These are phyloP conservation scores for Trichopus zeylanicus DNA, from an alignment of 116 monocot species.

Conservation along the genomic window DNA sequence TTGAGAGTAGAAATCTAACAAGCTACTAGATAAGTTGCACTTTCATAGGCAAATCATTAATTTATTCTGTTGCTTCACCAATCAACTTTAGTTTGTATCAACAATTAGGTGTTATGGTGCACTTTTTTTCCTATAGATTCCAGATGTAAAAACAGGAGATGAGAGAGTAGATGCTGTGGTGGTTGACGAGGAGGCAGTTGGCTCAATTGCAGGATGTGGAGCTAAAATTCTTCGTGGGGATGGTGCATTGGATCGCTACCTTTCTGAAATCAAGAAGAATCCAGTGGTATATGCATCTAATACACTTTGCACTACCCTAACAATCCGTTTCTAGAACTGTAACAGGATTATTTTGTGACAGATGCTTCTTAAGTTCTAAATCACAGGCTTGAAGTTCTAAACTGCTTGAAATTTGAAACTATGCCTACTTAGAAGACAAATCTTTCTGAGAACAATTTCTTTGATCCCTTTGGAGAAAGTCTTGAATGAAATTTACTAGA, in stretches of 20 bases:
- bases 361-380: too few relatives aligned
- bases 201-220: slow-evolving; percentile 43
- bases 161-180: slow-evolving; percentile 76
- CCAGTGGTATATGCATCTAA: slow-evolving; percentile 16
- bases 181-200: slow-evolving; percentile 76
- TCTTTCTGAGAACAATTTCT: too few relatives aligned
- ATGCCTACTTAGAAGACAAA: too few relatives aligned
- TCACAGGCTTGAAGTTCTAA: too few relatives aligned
- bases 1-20: too few relatives aligned
- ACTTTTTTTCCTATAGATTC: slow-evolving; percentile 58
- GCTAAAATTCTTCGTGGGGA: slow-evolving; percentile 85
- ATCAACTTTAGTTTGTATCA: not conserved
- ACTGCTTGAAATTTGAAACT: too few relatives aligned
- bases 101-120: not conserved
- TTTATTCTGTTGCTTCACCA: too few relatives aligned
- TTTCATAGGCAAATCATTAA: too few relatives aligned
- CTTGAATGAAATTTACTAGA: too few relatives aligned
- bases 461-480: too few relatives aligned
- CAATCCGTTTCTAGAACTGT: slow-evolving; percentile 60
- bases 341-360: too few relatives aligned
- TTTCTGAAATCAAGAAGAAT: slow-evolving; percentile 43
- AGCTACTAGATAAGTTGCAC: not conserved
- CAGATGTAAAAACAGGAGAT: slow-evolving; percentile 56
- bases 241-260: slow-evolving; percentile 59
- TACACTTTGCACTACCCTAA: slow-evolving; percentile 72